Percentiles rank a stretch among this genome's conserved stretches.
These are phyloP conservation scores for Sclerotinia borealis DNA, from an alignment of 2,329 filamentous ascomycete species.

Conservation along the genomic window DNA sequence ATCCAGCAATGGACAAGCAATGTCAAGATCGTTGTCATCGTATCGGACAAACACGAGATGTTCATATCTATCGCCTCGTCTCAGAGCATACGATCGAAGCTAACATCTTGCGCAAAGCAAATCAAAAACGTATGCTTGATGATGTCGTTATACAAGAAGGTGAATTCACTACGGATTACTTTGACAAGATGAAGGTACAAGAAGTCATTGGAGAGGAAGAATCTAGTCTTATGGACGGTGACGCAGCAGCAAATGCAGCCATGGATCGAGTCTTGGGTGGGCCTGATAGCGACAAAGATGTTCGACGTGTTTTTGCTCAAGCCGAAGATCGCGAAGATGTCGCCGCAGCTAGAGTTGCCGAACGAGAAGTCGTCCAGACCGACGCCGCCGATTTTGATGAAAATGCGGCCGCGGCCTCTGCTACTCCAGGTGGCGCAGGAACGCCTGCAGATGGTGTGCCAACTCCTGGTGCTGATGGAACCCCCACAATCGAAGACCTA, in stretches of 20 bases:
- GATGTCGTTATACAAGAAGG: slow-evolving; percentile 98
- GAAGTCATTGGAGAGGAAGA: slow-evolving; percentile 60
- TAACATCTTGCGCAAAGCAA: slow-evolving; percentile 93
- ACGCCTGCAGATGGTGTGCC: slow-evolving; percentile 27
- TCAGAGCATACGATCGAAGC: slow-evolving; percentile 95
- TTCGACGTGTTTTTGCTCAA: slow-evolving; percentile 72
- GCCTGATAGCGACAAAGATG: slow-evolving; percentile 51
- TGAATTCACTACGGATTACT: slow-evolving; percentile 95
- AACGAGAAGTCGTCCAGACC: slow-evolving; percentile 78
- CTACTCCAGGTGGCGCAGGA: slow-evolving; percentile 26
- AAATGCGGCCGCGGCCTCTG: slow-evolving; percentile 38
- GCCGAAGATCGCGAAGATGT: slow-evolving; percentile 93
- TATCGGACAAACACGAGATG: slow-evolving; percentile 94
- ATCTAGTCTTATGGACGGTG: slow-evolving; percentile 48
- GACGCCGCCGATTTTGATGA: slow-evolving; percentile 83
- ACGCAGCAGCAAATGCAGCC: slow-evolving; percentile 71
- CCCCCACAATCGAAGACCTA: slow-evolving; percentile 20
- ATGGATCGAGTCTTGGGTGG: slow-evolving; percentile 77
- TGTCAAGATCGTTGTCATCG: slow-evolving; percentile 96
- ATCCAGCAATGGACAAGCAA: slow-evolving; percentile 98
- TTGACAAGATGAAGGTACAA: slow-evolving; percentile 67
- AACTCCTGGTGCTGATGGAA: slow-evolving; percentile 39
- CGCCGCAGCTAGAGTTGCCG: slow-evolving; percentile 76
- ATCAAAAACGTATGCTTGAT: slow-evolving; percentile 95
- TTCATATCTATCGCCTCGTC: slow-evolving; percentile 93